Percentiles rank a stretch among this genome's conserved stretches.
Evolutionary conservation across 257 asterid genomes (phyloP).

Genomic region (Henckelia pumila): DNA sequence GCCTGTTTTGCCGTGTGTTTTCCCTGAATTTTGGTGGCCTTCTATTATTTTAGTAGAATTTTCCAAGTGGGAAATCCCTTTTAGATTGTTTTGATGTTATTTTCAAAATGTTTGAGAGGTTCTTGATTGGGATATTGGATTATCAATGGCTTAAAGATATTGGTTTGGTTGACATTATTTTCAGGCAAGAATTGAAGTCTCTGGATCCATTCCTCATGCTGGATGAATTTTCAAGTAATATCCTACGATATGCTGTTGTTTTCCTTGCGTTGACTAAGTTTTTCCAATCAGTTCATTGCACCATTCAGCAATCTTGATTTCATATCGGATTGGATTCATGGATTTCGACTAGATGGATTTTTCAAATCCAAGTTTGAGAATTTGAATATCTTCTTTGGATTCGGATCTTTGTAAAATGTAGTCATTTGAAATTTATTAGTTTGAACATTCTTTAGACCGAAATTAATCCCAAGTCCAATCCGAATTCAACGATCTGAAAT

Average conservation of each 20-base stretch:
- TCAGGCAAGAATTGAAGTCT: conserved; percentile 77
- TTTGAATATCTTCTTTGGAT: no score
- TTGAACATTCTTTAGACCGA: neutral
- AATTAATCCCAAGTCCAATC: neutral
- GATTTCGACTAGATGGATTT: neutral
- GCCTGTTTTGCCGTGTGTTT: no score
- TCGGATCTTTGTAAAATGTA: neutral
- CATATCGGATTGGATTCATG: neutral
- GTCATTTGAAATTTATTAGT: neutral
- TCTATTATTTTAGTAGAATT: neutral
- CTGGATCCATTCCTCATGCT: conserved; percentile 88
- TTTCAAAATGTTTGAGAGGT: neutral
- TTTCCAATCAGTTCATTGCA: neutral
- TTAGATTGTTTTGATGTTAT: conserved; percentile 6
- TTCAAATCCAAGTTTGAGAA: no score
- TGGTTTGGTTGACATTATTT: conserved; percentile 20
- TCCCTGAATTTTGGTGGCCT: neutral
- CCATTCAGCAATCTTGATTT: neutral
- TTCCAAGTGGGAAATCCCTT: neutral
- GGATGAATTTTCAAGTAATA: conserved; percentile 80
- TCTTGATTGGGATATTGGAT: neutral
- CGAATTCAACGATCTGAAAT: neutral
- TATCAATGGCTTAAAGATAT: neutral
- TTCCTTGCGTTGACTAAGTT: neutral
- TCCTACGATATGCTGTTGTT: neutral